These are phyloP conservation scores for Piedraia hortae DNA, from an alignment of 2,329 filamentous ascomycete genomes.

Conservation along the genomic window DNA sequence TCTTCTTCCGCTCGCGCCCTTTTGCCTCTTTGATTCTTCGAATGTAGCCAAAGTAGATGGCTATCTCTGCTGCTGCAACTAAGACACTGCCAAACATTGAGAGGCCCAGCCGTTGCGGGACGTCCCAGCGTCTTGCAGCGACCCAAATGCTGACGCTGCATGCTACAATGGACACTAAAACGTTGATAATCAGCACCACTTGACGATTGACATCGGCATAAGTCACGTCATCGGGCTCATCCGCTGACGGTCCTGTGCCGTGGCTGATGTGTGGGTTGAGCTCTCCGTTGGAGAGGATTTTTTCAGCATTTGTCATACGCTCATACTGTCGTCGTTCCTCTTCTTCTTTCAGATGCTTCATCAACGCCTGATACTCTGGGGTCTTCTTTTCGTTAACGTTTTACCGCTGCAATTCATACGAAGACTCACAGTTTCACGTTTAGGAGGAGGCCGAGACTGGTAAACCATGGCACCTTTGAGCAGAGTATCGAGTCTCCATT, in stretches of 20 bases:
- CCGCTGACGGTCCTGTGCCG: conserved; percentile 15
- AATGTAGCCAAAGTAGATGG: conserved; percentile 48
- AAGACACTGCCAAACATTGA: conserved; percentile 41
- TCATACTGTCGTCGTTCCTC: conserved; percentile 64
- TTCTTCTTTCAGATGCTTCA: conserved; percentile 57
- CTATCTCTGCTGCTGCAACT: conserved; percentile 50
- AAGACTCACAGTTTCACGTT: conserved; percentile 40
- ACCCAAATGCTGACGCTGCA: conserved; percentile 55
- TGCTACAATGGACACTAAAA: conserved; percentile 61
- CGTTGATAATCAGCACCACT: conserved; percentile 64
- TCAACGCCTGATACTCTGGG: conserved; percentile 60
- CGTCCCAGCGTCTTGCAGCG: conserved; percentile 47
- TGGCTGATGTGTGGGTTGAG: conserved; percentile 9
- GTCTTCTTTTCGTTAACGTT: no score
- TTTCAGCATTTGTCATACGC: conserved; percentile 38
- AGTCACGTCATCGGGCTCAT: conserved; percentile 32
- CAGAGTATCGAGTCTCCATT: conserved; percentile 31
- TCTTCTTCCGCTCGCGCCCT: conserved; percentile 28
- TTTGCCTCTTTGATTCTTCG: conserved; percentile 43
- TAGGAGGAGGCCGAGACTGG: conserved; percentile 50
- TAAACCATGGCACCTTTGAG: conserved; percentile 48
- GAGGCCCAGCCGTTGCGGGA: conserved; percentile 39
- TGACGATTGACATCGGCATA: conserved; percentile 55
- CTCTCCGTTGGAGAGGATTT: conserved; percentile 22
- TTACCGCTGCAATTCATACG: no score